phyloP scores from a whole-genome alignment of 768 basidiomycete genomes.

The Rhizopogon vinicolor region DNA sequence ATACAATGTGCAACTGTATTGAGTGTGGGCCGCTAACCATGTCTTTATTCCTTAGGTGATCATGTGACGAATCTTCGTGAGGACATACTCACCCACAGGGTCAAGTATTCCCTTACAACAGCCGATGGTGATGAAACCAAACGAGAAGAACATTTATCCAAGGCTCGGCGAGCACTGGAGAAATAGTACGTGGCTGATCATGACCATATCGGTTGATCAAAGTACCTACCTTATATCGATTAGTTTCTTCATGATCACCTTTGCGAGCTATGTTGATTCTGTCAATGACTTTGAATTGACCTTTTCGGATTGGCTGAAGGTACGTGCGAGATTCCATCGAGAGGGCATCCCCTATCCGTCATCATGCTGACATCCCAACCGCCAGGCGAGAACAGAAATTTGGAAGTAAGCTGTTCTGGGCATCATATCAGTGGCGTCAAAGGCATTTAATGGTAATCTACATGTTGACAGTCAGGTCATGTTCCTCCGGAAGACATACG shows the following conservation, averaged over 20 bases:
- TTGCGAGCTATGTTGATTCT: slow-evolving; percentile 82
- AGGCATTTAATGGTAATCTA: not conserved
- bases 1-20: not conserved
- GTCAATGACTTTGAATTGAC: slow-evolving; percentile 57
- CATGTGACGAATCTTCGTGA: slow-evolving; percentile 91
- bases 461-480: slow-evolving; percentile 63
- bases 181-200: slow-evolving; percentile 69
- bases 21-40: slow-evolving; percentile 4
- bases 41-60: slow-evolving; percentile 51
- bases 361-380: not conserved
- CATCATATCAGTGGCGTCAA: slow-evolving; percentile 1
- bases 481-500: slow-evolving; percentile 77
- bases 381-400: slow-evolving; percentile 77
- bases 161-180: slow-evolving; percentile 74
- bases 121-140: slow-evolving; percentile 58
- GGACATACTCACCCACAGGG: slow-evolving; percentile 75
- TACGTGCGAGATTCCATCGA: slow-evolving; percentile 20
- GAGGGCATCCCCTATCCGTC: not conserved
- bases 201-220: not conserved
- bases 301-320: slow-evolving; percentile 88
- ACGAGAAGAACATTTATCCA: slow-evolving; percentile 49
- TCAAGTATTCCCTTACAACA: slow-evolving; percentile 81
- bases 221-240: not conserved
- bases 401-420: slow-evolving; percentile 67
- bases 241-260: slow-evolving; percentile 93